Percentiles rank a stretch among this genome's conserved stretches.
phyloP scores from a whole-genome alignment of 768 basidiomycete genomes.

The Auricularia sp. region DNA sequence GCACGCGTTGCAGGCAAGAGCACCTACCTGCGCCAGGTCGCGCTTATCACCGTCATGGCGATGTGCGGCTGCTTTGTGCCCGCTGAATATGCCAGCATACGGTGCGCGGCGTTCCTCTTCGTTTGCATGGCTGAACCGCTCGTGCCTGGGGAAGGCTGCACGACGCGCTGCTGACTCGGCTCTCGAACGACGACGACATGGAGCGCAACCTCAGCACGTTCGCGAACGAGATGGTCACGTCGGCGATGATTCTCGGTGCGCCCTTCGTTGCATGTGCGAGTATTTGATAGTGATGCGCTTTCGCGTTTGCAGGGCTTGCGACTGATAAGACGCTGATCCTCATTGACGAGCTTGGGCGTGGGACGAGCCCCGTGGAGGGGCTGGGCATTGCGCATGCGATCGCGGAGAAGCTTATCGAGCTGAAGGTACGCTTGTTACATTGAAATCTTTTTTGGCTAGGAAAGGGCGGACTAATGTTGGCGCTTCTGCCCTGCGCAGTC shows the following conservation, averaged over 20 bases:
- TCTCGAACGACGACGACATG: constrained; percentile 91
- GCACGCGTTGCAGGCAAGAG: constrained; percentile 56
- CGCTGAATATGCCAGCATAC: constrained; percentile 86
- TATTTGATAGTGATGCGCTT: not conserved
- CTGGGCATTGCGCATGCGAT: constrained; percentile 78
- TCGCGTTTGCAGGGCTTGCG: constrained; percentile 46
- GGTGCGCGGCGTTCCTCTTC: constrained; percentile 26
- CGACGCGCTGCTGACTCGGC: constrained; percentile 70
- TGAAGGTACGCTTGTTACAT: constrained; percentile 40
- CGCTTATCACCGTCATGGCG: constrained; percentile 72
- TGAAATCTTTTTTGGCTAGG: not conserved
- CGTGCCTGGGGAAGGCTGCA: constrained; percentile 43
- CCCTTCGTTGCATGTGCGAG: not conserved
- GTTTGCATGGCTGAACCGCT: not conserved
- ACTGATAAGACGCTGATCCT: constrained; percentile 63
- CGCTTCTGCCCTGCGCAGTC: constrained; percentile 32
- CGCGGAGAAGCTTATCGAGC: constrained; percentile 61
- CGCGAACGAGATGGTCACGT: constrained; percentile 87
- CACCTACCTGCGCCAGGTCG: constrained; percentile 84
- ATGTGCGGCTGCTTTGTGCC: constrained; percentile 90
- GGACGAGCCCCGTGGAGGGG: constrained; percentile 77
- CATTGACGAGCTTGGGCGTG: constrained; percentile 88
- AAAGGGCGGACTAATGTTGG: not conserved
- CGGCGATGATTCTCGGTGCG: constrained; percentile 80
- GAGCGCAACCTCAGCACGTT: constrained; percentile 90